These are phyloP conservation scores for Termitomyces heimii DNA, from an alignment of 768 basidiomycete genomes.

Conservation along the genomic window DNA sequence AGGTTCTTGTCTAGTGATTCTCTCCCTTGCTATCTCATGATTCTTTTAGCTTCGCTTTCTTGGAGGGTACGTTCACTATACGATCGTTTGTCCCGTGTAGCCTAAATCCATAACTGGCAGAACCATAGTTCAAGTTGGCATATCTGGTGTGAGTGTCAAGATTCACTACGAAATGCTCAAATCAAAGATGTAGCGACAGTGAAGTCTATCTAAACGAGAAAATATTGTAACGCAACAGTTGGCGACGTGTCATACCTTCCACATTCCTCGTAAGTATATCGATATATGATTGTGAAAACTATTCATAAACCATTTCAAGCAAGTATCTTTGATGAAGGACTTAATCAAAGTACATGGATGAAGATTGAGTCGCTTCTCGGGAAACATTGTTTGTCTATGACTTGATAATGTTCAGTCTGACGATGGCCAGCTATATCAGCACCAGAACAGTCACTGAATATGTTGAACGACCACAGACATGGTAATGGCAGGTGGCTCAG, in stretches of 20 bases:
- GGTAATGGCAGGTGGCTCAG: background rate
- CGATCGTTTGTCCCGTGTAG: background rate
- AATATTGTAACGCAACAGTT: background rate
- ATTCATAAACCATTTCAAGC: background rate
- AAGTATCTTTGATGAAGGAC: background rate
- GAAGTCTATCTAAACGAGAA: background rate
- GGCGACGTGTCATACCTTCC: background rate
- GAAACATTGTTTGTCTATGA: conserved; percentile 6
- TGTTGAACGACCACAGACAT: background rate
- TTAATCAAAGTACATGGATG: no score
- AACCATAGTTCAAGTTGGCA: background rate
- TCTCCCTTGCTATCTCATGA: background rate
- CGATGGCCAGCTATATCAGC: background rate
- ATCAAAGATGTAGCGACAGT: background rate
- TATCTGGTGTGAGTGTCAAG: background rate
- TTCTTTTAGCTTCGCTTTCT: background rate
- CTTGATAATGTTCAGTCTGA: conserved; percentile 2
- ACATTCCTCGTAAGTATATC: background rate
- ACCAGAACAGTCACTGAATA: background rate
- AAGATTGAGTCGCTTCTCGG: conserved; percentile 5
- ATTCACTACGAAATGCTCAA: background rate
- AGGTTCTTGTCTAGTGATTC: background rate
- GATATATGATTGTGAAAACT: background rate
- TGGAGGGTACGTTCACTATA: background rate
- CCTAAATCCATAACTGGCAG: background rate